Base-by-base conservation (phyloP, 2,329 filamentous ascomycete species). In the Talaromyces rugulosus region DNA sequence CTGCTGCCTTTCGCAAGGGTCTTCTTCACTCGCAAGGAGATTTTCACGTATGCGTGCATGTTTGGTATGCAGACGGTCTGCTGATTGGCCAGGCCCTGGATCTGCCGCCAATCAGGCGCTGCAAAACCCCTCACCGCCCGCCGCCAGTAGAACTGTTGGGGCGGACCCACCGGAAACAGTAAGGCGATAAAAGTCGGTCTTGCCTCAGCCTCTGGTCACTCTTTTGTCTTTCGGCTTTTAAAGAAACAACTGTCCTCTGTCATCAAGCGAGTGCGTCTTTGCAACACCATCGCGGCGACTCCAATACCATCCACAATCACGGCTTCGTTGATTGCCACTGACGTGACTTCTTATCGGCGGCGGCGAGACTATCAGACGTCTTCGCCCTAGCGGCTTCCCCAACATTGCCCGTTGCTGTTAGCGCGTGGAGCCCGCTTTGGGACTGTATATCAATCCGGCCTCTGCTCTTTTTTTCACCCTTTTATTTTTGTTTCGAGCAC, bases 91-190 rank as follows among this genome's bases (percentile, higher is more conserved):
- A 40, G 36, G 4, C 14, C 12, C 16, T 2, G 36, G 16, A n/a
- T n/a, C 23, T 40, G 36, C 16, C 36, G 50, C 50, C 50, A 53
- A 53, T 53, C 2, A 53, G 2, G 1, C 2, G 2, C 11, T 1
- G 11, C 27, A 27, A 7, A 59, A 23, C 8, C 3, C 2, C 30
- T 59, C 14, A 59, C 58, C 58, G 58, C 58, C 58, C 30, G 50
- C 50, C 30, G 14, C 11, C 27, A 30, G 4, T 12, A n/a, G 52
- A 59, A 59, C 33, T 52, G 58, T 59, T 59, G 58, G 58, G 58
- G 58, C 40, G 58, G 44, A 52, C 58, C 58, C 58, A 59, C 50
- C 58, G 58, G 34, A 52, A 40, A 33, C 58, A 53, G 52, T 27
- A 59, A 52, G 44, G 44, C 44, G 44, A 47, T 18, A 47, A 47